These are phyloP conservation scores for Chrysanthemum seticuspe DNA, from an alignment of 129 eudicot species.

Conservation along the genomic window DNA sequence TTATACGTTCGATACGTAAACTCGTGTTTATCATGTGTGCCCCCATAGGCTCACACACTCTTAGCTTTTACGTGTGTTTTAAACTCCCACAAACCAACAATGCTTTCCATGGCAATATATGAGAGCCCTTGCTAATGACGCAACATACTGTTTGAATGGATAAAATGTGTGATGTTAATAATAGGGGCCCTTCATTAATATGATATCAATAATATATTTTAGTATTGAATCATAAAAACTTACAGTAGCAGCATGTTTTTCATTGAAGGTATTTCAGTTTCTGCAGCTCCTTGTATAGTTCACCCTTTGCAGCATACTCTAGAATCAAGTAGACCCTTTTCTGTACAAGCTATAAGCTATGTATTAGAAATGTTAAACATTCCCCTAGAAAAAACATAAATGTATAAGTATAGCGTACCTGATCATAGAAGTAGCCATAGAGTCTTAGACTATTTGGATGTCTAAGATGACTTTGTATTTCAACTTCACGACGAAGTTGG, in stretches of 20 bases:
- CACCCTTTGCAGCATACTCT: constrained; percentile 87
- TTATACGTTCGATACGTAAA: too few relatives aligned
- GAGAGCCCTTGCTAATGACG: constrained; percentile 90
- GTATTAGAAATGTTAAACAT: constrained; percentile 14
- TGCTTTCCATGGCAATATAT: constrained; percentile 96
- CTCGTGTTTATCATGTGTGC: too few relatives aligned
- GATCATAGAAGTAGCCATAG: constrained; percentile 87
- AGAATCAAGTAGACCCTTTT: constrained; percentile 81
- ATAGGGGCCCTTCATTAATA: neutral
- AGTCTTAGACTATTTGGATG: constrained; percentile 79
- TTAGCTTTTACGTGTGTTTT: too few relatives aligned
- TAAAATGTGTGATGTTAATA: neutral
- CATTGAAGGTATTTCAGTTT: constrained; percentile 72
- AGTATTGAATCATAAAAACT: constrained; percentile 13
- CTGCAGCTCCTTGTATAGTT: constrained; percentile 82
- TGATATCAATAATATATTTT: neutral
- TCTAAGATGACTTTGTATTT: constrained; percentile 90
- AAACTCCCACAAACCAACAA: too few relatives aligned
- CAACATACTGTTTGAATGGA: constrained; percentile 59
- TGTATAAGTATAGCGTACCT: constrained; percentile 29
- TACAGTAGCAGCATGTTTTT: constrained; percentile 75
- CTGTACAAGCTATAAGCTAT: constrained; percentile 34
- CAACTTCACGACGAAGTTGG: constrained; percentile 96
- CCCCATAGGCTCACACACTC: too few relatives aligned
- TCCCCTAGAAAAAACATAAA: neutral